Evolutionary conservation across 805 yeast species (phyloP).

Genomic region (Lipomyces japonicus): DNA sequence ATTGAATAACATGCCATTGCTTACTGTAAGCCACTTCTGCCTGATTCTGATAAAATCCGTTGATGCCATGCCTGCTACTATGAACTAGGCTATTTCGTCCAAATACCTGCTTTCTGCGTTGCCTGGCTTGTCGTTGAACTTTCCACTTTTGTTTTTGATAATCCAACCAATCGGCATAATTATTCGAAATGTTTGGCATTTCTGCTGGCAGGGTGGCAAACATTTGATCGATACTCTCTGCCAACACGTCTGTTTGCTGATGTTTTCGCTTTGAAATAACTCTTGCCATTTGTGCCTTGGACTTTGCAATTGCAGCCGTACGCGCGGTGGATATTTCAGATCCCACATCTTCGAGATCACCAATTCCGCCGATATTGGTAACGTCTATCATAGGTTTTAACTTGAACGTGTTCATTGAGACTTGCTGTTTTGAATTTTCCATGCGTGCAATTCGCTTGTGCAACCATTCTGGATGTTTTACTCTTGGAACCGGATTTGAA

Average conservation of each 20-base stretch:
- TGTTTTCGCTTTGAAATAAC: constrained; percentile 39
- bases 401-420: constrained; percentile 55
- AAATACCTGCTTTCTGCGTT: constrained; percentile 70
- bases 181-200: constrained; percentile 36
- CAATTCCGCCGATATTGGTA: constrained; percentile 31
- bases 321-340: constrained; percentile 12
- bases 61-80: constrained; percentile 47
- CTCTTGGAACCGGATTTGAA: constrained; percentile 89
- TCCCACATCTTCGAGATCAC: constrained; percentile 32
- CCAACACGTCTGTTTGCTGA: constrained; percentile 32
- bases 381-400: constrained; percentile 41
- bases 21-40: constrained; percentile 69
- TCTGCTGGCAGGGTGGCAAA: constrained; percentile 44
- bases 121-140: constrained; percentile 65
- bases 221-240: constrained; percentile 40
- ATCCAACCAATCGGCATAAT: constrained; percentile 49
- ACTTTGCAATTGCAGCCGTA: neutral
- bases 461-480: constrained; percentile 93
- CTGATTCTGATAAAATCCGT: constrained; percentile 66
- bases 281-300: constrained; percentile 36
- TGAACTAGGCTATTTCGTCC: constrained; percentile 55
- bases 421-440: constrained; percentile 67
- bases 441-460: constrained; percentile 52
- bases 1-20: constrained; percentile 82
- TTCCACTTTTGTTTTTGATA: constrained; percentile 89